Evolutionary conservation across 768 basidiomycete genomes (phyloP).

Genomic region (Boletales sp.): DNA sequence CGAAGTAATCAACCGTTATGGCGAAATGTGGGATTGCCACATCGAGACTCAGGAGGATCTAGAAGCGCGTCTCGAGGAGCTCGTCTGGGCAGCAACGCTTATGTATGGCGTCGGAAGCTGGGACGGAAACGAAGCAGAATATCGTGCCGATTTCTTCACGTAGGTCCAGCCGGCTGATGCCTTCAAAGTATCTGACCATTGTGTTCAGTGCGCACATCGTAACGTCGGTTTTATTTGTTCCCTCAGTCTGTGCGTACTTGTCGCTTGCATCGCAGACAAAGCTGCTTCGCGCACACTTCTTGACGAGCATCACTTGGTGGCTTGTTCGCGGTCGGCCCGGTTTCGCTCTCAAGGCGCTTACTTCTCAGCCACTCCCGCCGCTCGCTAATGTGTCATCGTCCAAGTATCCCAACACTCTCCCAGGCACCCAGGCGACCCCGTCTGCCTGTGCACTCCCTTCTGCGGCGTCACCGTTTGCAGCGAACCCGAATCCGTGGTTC

Average conservation of each 20-base stretch:
- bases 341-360: conserved; percentile 51
- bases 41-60: conserved; percentile 36
- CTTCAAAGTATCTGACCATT: conserved; percentile 3
- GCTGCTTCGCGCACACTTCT: conserved; percentile 59
- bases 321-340: conserved; percentile 52
- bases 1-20: conserved; percentile 40
- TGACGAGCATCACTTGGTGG: conserved; percentile 49
- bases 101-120: conserved; percentile 62
- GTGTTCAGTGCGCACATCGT: conserved; percentile 61
- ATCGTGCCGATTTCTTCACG: conserved; percentile 67
- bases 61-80: conserved; percentile 55
- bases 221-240: conserved; percentile 62
- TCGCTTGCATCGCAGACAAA: conserved; percentile 56
- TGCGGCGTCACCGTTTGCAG: conserved; percentile 32
- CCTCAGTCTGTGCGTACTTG: conserved; percentile 44
- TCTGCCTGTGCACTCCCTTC: conserved; percentile 25
- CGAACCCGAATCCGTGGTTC: conserved; percentile 57
- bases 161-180: conserved; percentile 31
- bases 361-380: conserved; percentile 24
- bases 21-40: conserved; percentile 44
- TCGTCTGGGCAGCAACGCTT: conserved; percentile 53
- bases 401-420: conserved; percentile 22
- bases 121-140: conserved; percentile 32
- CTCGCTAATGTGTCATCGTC: conserved; percentile 14
- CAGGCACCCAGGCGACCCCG: conserved; percentile 19